Conservation (phyloP, 345 rosid species). For the Salix brachista region DNA sequence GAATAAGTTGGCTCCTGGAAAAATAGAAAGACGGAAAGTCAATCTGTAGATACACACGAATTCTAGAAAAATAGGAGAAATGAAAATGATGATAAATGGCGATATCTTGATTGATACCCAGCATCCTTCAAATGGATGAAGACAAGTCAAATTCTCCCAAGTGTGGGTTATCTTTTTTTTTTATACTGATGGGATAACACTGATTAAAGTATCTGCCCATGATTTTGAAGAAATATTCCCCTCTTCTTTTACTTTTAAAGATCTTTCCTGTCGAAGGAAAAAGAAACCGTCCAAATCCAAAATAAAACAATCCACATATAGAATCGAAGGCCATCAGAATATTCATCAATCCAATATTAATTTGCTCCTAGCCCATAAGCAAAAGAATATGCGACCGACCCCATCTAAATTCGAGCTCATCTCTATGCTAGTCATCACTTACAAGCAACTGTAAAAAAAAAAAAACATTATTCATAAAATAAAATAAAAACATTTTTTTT, state of each 20-base stretch:
- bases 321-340: conserved; percentile 10
- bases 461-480: neutral
- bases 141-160: neutral
- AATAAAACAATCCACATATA: neutral
- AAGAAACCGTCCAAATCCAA: conserved; percentile 40
- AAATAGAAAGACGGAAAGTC: too few species aligned
- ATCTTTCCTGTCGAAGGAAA: neutral
- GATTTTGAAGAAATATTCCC: conserved; percentile 9
- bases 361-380: neutral
- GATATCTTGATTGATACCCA: neutral
- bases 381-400: neutral
- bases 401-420: conserved; percentile 26
- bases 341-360: conserved; percentile 3
- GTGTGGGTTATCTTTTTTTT: neutral
- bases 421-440: neutral
- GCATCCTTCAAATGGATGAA: neutral
- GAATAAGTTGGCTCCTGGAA: too few species aligned
- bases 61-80: too few species aligned
- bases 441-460: too few species aligned
- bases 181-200: conserved; percentile 9
- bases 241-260: neutral
- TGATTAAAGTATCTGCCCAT: neutral
- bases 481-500: neutral
- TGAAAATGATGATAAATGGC: neutral
- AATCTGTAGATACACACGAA: too few species aligned